These are phyloP conservation scores for Yamadazyma oceani DNA, from an alignment of 1,139 yeast species.

Conservation along the genomic window DNA sequence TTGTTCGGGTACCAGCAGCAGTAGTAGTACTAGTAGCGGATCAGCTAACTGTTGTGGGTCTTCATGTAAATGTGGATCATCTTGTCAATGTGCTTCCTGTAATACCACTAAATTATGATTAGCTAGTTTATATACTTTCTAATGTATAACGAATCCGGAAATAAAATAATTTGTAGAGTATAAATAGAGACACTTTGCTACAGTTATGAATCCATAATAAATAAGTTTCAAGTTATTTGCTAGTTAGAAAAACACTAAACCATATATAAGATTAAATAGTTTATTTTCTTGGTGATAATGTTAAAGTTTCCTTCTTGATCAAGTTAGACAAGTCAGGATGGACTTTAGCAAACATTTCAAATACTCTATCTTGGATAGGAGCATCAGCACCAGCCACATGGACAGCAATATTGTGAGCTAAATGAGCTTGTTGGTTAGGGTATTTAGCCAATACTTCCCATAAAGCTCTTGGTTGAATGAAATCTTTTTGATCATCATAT, in stretches of 20 bases:
- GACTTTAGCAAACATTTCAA: conserved; percentile 75
- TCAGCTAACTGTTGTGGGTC: conserved; percentile 33
- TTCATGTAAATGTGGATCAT: conserved; percentile 45
- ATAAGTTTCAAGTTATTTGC: background rate
- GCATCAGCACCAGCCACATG: conserved; percentile 73
- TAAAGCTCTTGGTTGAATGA: conserved; percentile 67
- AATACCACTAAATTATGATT: conserved; percentile 37
- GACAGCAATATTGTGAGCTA: conserved; percentile 80
- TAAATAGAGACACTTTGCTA: too few relatives aligned
- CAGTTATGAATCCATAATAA: background rate
- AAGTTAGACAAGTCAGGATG: conserved; percentile 56
- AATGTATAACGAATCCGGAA: conserved; percentile 1
- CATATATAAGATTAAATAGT: background rate
- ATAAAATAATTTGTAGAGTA: too few relatives aligned
- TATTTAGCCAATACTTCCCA: conserved; percentile 72
- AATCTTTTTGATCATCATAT: conserved; percentile 64
- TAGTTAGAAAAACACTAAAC: background rate
- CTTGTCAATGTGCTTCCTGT: conserved; percentile 40
- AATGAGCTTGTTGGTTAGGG: conserved; percentile 76
- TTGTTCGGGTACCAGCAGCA: conserved; percentile 8
- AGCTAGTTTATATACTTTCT: background rate
- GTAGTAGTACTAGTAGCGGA: conserved; percentile 7
- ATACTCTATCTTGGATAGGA: conserved; percentile 75
- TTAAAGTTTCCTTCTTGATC: conserved; percentile 63
- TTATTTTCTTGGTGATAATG: conserved; percentile 54